Evolutionary conservation across 805 yeast genomes (phyloP).

Genomic region (Yamadazyma ubonensis): DNA sequence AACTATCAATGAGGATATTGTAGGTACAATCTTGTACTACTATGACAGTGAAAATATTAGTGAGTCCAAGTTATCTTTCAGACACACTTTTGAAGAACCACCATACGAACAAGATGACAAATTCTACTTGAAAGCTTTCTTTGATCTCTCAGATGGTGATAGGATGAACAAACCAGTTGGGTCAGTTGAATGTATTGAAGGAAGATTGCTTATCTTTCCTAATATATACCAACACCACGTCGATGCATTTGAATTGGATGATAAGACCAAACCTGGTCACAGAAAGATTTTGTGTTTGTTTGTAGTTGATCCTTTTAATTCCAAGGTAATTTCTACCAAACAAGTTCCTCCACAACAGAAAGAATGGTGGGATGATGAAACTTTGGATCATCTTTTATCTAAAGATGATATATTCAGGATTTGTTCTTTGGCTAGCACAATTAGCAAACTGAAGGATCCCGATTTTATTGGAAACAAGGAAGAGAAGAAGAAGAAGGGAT

Average conservation of each 20-base stretch:
- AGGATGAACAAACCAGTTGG: constrained; percentile 26
- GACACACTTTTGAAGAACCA: constrained; percentile 30
- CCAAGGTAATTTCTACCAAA: constrained; percentile 25
- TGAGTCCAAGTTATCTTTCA: constrained; percentile 32
- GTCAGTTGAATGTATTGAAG: constrained; percentile 22
- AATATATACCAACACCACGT: constrained; percentile 41
- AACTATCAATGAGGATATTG: constrained; percentile 39
- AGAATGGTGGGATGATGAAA: constrained; percentile 27
- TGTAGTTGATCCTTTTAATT: constrained; percentile 35
- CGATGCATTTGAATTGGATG: constrained; percentile 36
- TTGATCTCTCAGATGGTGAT: constrained; percentile 31
- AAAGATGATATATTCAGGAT: constrained; percentile 6
- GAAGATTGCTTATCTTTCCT: constrained; percentile 36
- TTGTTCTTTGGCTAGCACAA: constrained; percentile 1
- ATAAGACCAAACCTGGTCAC: constrained; percentile 35
- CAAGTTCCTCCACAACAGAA: constrained; percentile 40
- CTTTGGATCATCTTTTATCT: no score
- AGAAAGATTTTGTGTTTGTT: constrained; percentile 42
- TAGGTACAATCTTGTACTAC: constrained; percentile 41
- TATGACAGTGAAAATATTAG: constrained; percentile 40
- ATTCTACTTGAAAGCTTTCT: constrained; percentile 22
- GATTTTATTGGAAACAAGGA: no score
- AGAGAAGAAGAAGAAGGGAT: no score
- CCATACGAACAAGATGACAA: constrained; percentile 35
- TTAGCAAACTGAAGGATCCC: not conserved